Evolutionary conservation across 352 stramenopile species (phyloP), one percentile per base, ranked within the genome.

Genomic region (Phytophthora europaea): DNA sequence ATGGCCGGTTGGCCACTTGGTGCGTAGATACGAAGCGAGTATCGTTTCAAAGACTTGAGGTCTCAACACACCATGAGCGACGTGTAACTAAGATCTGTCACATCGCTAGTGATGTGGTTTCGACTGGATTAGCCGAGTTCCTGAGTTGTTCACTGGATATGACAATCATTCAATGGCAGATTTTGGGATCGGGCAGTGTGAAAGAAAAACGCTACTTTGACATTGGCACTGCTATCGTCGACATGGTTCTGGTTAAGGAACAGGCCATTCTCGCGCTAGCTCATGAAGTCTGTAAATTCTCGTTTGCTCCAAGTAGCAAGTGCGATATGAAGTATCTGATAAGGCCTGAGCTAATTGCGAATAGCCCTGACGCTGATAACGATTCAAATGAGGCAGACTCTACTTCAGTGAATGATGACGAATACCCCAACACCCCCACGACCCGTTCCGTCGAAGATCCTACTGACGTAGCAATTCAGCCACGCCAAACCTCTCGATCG

Each of bases 201-300:
- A 59, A 87, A 1, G 87, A 92, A 56, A 67, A 82, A 4, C 78
- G 82, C 4, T 91, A 91, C 57, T 94, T 92, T 55, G 84, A 94
- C 4, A 67, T 94, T 23, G 80, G 83, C 23, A 65, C 60, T 20
- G 81, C 87, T 3, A 75, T 91, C 4, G 48, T 92, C 9, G 80
- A 88, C 58, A 77, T 85, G 43, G 67, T 73, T 40, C 26, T 86
- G 8, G n/a, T 83, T 12, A 65, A 64, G 1, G 73, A 76, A 9
- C 57, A 76, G 9, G 67, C 47, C 9, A 26, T 89, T 45, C 54
- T 79, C 0, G 81, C 77, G 1, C 66, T 87, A 54, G 60, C 79
- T 47, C 83, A 85, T 7, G 73, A 88, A 36, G 33, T 90, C 22
- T 87, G 79, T 34, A 73, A 65, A 38, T 75, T 83, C 67, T 22